Conservation (phyloP, 441 rosid species). For the Syzygium syzygioides region DNA sequence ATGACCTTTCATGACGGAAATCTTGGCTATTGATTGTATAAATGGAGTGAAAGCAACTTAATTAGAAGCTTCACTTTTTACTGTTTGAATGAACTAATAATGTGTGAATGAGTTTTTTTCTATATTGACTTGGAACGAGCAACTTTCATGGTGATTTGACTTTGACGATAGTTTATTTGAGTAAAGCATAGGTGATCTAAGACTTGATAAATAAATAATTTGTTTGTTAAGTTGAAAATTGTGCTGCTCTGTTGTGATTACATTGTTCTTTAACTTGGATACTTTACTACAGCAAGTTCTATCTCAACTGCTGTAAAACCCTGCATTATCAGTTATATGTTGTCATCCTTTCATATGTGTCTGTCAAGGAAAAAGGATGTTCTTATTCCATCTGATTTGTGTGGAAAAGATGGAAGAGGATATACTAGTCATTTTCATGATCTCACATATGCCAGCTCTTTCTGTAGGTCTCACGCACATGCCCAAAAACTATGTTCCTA, state of each 20-base stretch:
- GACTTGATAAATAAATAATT: neutral
- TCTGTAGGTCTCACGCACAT: neutral
- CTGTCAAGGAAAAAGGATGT: neutral
- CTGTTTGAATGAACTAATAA: neutral
- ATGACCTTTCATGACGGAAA: neutral
- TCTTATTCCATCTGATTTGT: neutral
- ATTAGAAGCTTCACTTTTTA: neutral
- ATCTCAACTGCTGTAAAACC: neutral
- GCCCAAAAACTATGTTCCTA: neutral
- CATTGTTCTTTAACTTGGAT: neutral
- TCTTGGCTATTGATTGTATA: neutral
- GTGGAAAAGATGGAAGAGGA: neutral
- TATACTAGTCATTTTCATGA: neutral
- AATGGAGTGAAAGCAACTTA: neutral
- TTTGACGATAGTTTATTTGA: neutral
- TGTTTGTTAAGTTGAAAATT: neutral
- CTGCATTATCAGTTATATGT: neutral
- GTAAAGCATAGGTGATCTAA: neutral
- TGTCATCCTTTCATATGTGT: neutral
- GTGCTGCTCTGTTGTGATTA: neutral
- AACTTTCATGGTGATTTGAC: neutral
- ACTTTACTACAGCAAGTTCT: neutral
- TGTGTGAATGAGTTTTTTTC: neutral
- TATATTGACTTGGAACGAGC: neutral
- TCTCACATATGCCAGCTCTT: neutral